These are phyloP conservation scores for Citrus medica DNA, from an alignment of 345 rosid genomes.

Conservation along the genomic window DNA sequence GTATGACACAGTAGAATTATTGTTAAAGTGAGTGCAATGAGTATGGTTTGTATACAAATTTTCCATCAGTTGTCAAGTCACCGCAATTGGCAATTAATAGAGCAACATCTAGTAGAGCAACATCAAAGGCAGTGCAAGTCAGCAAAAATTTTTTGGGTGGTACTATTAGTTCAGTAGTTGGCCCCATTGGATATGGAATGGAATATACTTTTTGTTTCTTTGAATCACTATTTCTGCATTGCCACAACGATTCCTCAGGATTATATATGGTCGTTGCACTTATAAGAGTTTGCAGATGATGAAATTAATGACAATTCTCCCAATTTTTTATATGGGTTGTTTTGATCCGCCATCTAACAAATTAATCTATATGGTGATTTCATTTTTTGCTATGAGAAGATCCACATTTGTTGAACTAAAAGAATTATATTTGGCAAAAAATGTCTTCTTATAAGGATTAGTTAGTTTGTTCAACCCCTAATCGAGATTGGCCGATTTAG, in stretches of 20 bases:
- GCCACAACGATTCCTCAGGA: not conserved
- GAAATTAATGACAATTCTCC: not conserved
- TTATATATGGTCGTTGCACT: not conserved
- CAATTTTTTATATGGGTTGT: not conserved
- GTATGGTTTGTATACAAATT: not conserved
- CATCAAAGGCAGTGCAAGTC: not conserved
- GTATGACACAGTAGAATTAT: no score
- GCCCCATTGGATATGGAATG: not conserved
- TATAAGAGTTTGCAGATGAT: not conserved
- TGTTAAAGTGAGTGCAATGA: no score
- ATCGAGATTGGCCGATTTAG: no score
- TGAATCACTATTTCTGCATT: no score
- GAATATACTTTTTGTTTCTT: no score
- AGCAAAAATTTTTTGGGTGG: no score
- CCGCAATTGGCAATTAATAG: not conserved
- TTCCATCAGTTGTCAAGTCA: not conserved
- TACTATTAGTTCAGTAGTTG: not conserved
- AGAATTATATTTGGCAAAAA: no score
- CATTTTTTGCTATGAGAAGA: no score
- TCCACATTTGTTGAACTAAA: no score
- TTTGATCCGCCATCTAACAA: not conserved
- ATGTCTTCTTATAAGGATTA: no score
- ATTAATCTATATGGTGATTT: no score
- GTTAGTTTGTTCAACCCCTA: no score
- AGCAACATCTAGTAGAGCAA: not conserved